Conservation (phyloP, 73 alveolate species). For the Paramecium biaurelia region DNA sequence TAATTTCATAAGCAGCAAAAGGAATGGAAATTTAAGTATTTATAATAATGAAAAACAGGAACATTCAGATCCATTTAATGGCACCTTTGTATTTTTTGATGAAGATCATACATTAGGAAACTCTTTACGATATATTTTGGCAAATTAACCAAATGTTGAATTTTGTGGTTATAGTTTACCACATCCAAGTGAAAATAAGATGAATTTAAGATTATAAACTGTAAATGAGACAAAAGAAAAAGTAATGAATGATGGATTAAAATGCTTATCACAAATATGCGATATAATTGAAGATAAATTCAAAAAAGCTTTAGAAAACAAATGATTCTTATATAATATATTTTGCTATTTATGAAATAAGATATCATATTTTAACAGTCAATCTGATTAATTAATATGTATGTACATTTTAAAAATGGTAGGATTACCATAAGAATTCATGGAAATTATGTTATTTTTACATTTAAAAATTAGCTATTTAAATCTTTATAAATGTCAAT, state of each 20-base stretch:
- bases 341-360: neutral
- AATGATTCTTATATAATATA: neutral
- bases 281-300: conserved; percentile 57
- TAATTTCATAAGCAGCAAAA: neutral
- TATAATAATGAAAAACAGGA: neutral
- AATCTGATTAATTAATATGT: too few relatives aligned
- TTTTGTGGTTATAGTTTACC: conserved; percentile 79
- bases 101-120: conserved; percentile 96
- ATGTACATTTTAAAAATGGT: too few relatives aligned
- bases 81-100: conserved; percentile 82
- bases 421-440: too few relatives aligned
- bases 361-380: too few relatives aligned
- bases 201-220: conserved; percentile 86
- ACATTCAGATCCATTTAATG: conserved; percentile 61
- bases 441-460: too few relatives aligned
- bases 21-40: conserved; percentile 17
- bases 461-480: too few relatives aligned
- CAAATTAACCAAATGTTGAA: conserved; percentile 79
- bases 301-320: neutral
- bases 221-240: conserved; percentile 57
- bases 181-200: conserved; percentile 87
- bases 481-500: neutral
- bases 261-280: conserved; percentile 33
- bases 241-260: conserved; percentile 57
- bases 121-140: conserved; percentile 74